Base-by-base conservation (phyloP, 2,329 filamentous ascomycete genomes). In the Pleomassaria siparia region DNA sequence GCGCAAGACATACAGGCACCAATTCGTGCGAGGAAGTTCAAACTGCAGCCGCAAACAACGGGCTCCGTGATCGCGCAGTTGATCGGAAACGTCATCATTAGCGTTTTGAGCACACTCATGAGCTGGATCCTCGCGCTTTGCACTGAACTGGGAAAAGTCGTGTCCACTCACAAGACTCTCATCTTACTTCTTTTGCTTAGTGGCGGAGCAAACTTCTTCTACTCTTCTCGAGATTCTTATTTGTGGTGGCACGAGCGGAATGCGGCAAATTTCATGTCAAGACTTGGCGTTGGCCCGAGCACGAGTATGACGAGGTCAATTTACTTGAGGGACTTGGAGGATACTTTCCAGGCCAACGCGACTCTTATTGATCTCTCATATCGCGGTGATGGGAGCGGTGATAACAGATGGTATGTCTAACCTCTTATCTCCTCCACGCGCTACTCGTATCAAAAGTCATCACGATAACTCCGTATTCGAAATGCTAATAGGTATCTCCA, bases 221-320 rank as follows among this genome's bases (percentile, higher is more conserved):
- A 91, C 63, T 85, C 88, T 0, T 88, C 87, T 11, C 83, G 85
- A 53, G 85, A 89, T 64, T 82, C 82, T 6, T 83, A 85, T 59
- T 77, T 81, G 2, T 97, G 91, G 91, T 96, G 89, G 87, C 80
- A 82, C 37, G 92, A 97, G 72, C 83, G 90, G 47, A 86, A 83
- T 50, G 90, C 91, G 1, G 81, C 80, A 13, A 85, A 79, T 32
- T 96, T 92, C 69, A 94, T 99, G 90, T 76, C 77, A 26, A 80
- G 85, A 11, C 74, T 97, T 12, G 92, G 92, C 9, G 84, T 97
- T 7, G 80, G 82, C 2, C 89, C 91, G 7, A 87, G 95, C 57
- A 72, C 80, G 16, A 81, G 87, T 53, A 92, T 96, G 88, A 88
- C 87, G 71, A 90, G 87, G 69, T 84, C 89, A 8, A 83, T 99